A percentile compares a stretch with the other conserved stretches of the same genome.
Evolutionary conservation across 306 rosid genomes (phyloP).

Genomic region (Styphnolobium japonicum): DNA sequence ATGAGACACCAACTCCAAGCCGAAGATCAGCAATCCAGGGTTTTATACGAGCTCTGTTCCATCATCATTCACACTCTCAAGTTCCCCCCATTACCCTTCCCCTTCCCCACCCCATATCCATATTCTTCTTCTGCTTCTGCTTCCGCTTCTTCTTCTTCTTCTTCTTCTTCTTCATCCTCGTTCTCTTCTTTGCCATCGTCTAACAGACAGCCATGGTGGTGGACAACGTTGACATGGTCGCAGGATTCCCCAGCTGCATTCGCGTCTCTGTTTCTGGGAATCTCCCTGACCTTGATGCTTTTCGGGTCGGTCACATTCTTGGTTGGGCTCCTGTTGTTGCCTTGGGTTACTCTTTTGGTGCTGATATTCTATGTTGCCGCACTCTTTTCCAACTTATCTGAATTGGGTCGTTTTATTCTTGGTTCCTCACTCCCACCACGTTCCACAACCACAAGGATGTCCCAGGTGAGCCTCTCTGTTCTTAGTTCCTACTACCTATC

Average conservation of each 20-base stretch:
- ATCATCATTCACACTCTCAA: conserved; percentile 37
- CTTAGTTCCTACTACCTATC: neutral
- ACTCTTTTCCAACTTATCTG: conserved; percentile 18
- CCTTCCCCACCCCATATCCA: neutral
- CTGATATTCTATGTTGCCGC: conserved; percentile 32
- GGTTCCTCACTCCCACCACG: neutral
- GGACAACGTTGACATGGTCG: neutral
- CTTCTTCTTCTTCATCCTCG: neutral
- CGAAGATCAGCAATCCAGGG: conserved; percentile 22
- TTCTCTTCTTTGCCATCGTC: neutral
- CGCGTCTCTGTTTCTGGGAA: conserved; percentile 47
- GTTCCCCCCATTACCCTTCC: conserved; percentile 22
- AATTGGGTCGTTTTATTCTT: conserved; percentile 24
- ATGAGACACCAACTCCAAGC: conserved; percentile 16
- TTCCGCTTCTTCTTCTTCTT: neutral
- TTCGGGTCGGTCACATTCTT: conserved; percentile 32
- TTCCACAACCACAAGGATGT: neutral
- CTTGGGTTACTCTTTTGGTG: conserved; percentile 30
- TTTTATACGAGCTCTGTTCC: conserved; percentile 33
- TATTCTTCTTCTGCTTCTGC: neutral
- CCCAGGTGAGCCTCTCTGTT: neutral
- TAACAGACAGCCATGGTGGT: conserved; percentile 17
- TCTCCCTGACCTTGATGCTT: conserved; percentile 43
- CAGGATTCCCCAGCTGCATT: conserved; percentile 33
- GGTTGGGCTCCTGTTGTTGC: conserved; percentile 36